phyloP scores from a whole-genome alignment of 257 asterid genomes.

The Solanum habrochaites region DNA sequence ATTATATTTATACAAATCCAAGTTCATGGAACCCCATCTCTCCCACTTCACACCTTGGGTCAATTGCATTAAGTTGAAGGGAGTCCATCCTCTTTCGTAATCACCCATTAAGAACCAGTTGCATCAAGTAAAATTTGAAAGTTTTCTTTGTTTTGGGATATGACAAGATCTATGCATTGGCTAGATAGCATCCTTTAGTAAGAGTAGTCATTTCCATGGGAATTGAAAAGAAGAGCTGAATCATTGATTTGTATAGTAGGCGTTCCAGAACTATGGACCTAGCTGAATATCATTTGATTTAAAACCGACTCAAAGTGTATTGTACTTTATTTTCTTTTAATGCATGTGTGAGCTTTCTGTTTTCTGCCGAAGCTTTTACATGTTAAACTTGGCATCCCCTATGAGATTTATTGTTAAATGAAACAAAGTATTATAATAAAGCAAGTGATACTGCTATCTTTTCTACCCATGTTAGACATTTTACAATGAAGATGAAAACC shows the following conservation, averaged over 20 bases:
- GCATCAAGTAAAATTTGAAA: not conserved
- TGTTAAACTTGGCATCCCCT: not conserved
- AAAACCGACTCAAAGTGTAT: not conserved
- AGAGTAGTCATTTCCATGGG: not conserved
- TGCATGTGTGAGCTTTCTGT: not conserved
- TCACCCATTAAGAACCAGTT: no score
- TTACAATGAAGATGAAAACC: not conserved
- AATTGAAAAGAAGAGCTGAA: not conserved
- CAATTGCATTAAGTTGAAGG: not conserved
- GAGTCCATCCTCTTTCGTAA: no score
- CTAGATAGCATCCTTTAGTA: not conserved
- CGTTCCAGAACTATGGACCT: not conserved
- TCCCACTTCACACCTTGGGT: not conserved
- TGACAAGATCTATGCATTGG: not conserved
- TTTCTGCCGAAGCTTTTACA: not conserved
- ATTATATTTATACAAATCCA: not conserved
- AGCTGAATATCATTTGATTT: not conserved
- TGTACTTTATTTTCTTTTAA: not conserved
- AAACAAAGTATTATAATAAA: not conserved
- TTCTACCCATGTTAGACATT: not conserved
- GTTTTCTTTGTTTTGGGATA: not conserved
- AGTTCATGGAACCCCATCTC: not conserved
- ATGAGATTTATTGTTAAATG: not conserved
- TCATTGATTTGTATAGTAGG: not conserved
- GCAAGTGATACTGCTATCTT: not conserved